Percentiles rank a stretch among this genome's conserved stretches.
These are phyloP conservation scores for Podaxis carcinomalis DNA, from an alignment of 768 basidiomycete species.

Conservation along the genomic window DNA sequence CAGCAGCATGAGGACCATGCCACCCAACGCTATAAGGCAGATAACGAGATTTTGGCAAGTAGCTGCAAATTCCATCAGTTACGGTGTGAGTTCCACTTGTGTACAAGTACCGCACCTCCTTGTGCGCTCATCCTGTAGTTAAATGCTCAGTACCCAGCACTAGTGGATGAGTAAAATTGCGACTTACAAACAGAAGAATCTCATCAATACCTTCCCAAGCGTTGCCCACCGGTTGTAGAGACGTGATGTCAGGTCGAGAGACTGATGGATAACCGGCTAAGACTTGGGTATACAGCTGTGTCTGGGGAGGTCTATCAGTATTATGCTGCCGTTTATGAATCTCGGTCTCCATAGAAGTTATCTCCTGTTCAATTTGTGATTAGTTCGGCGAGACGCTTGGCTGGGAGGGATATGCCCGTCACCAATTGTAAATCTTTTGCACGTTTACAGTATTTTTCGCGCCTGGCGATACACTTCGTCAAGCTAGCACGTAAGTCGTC, in stretches of 20 bases:
- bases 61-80: not conserved
- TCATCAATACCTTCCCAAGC: not conserved
- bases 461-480: not conserved
- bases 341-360: not conserved
- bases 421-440: not conserved
- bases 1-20: not conserved
- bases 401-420: not conserved
- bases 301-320: not conserved
- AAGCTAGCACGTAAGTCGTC: not conserved
- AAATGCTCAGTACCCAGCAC: not conserved
- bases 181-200: not conserved
- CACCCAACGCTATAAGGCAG: not conserved
- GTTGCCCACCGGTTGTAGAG: not conserved
- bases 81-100: not conserved
- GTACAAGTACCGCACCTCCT: not conserved
- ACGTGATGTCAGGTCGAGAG: not conserved
- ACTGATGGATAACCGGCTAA: not conserved
- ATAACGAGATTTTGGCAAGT: not conserved
- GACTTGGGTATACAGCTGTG: not conserved
- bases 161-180: not conserved
- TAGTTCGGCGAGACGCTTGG: too few species aligned
- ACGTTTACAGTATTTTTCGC: not conserved
- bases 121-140: not conserved
- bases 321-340: not conserved
- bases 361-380: not conserved